Evolutionary conservation across 2,329 filamentous ascomycete species (phyloP).

Genomic region (Xylariales sp.): DNA sequence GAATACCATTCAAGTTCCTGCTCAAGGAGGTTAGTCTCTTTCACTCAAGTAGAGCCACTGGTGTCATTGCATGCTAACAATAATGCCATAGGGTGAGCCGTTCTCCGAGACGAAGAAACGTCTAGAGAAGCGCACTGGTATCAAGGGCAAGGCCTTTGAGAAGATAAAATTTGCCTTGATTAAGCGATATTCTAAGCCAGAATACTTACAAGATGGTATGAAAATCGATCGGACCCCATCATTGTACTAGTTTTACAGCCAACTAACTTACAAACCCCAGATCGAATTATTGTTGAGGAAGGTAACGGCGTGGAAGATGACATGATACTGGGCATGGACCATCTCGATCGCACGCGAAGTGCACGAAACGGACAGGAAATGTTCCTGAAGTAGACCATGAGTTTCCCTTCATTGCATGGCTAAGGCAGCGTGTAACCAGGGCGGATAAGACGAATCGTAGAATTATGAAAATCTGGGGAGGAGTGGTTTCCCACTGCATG

Average conservation of each 20-base stretch:
- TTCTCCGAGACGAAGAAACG: slow-evolving; percentile 93
- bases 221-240: slow-evolving; percentile 5
- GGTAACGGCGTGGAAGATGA: slow-evolving; percentile 47
- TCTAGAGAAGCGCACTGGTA: slow-evolving; percentile 84
- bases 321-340: slow-evolving; percentile 61
- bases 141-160: slow-evolving; percentile 97
- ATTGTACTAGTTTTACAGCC: neutral
- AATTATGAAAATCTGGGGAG: too few relatives aligned
- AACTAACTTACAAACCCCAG: slow-evolving; percentile 33
- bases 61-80: too few relatives aligned
- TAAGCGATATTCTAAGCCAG: slow-evolving; percentile 64
- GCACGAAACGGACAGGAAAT: slow-evolving; percentile 59
- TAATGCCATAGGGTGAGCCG: slow-evolving; percentile 60
- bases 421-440: too few relatives aligned
- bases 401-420: too few relatives aligned
- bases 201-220: slow-evolving; percentile 85
- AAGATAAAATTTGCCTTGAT: slow-evolving; percentile 96
- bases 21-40: slow-evolving; percentile 61
- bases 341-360: slow-evolving; percentile 56
- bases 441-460: too few relatives aligned
- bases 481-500: too few relatives aligned
- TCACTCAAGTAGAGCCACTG: slow-evolving; percentile 8
- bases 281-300: slow-evolving; percentile 53
- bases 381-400: slow-evolving; percentile 49
- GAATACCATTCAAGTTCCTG: slow-evolving; percentile 87